These are phyloP conservation scores for Phyllosticta paracitricarpa DNA, from an alignment of 2,329 filamentous ascomycete species.

Conservation along the genomic window DNA sequence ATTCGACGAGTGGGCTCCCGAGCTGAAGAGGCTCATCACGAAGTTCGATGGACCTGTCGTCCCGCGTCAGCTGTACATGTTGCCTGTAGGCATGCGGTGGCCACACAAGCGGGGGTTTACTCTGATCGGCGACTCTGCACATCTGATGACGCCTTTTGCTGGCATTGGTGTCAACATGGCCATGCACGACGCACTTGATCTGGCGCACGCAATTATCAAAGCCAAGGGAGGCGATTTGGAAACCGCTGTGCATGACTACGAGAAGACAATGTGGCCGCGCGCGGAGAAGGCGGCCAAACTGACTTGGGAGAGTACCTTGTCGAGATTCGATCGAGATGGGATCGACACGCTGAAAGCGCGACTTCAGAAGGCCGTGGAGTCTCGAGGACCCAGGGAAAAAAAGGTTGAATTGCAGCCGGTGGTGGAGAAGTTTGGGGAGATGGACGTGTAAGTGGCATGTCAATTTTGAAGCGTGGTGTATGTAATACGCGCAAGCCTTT, in stretches of 20 bases:
- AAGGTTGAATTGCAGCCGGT: not conserved
- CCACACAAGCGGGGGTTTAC: constrained; percentile 40
- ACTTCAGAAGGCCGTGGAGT: not conserved
- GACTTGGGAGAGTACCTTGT: constrained; percentile 18
- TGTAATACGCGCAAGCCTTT: not conserved
- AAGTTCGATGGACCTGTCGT: constrained; percentile 10
- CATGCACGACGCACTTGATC: constrained; percentile 43
- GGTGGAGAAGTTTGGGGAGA: not conserved
- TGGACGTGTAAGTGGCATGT: not conserved
- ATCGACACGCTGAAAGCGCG: constrained; percentile 28
- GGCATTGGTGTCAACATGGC: constrained; percentile 52
- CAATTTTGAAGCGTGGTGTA: not conserved
- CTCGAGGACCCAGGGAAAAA: not conserved
- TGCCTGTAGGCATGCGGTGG: constrained; percentile 44
- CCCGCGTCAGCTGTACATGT: constrained; percentile 37
- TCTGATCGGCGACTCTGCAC: constrained; percentile 50
- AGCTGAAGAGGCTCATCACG: constrained; percentile 14
- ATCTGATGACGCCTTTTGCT: constrained; percentile 49
- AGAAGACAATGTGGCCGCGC: constrained; percentile 12
- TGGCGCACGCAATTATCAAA: constrained; percentile 25
- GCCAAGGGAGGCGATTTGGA: constrained; percentile 16
- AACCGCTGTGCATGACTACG: constrained; percentile 16
- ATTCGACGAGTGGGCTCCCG: constrained; percentile 18
- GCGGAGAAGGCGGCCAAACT: constrained; percentile 24
- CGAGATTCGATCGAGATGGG: constrained; percentile 2